These are phyloP conservation scores for Arthroderma sp. DNA, from an alignment of 2,329 filamentous ascomycete genomes.

Conservation along the genomic window DNA sequence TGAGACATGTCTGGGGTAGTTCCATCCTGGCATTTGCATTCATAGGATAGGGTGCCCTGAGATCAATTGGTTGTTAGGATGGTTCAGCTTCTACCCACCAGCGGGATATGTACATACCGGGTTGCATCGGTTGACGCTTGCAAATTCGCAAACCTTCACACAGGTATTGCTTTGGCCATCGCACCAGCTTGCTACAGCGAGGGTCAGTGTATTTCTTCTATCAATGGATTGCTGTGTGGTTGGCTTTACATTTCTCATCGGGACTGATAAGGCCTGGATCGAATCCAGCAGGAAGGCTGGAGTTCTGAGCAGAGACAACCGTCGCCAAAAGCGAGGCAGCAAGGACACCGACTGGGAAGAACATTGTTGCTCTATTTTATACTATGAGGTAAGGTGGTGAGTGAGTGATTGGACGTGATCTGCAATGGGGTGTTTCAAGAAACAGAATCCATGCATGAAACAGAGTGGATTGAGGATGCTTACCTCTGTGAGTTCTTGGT, in stretches of 20 bases:
- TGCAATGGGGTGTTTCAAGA: too few relatives aligned
- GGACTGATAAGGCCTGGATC: slow-evolving; percentile 27
- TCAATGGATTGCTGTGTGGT: slow-evolving; percentile 2
- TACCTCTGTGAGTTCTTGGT: too few relatives aligned
- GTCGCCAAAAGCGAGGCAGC: slow-evolving; percentile 34
- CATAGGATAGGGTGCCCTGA: slow-evolving; percentile 40
- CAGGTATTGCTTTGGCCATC: slow-evolving; percentile 46
- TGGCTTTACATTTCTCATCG: slow-evolving; percentile 19
- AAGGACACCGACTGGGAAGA: slow-evolving; percentile 30
- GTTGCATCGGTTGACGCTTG: slow-evolving; percentile 42
- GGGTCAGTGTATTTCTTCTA: background rate
- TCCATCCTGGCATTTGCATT: slow-evolving; percentile 45
- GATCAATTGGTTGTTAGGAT: slow-evolving; percentile 3
- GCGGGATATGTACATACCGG: slow-evolving; percentile 32
- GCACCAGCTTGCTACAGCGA: slow-evolving; percentile 41
- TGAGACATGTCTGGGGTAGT: slow-evolving; percentile 41
- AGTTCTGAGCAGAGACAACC: slow-evolving; percentile 31
- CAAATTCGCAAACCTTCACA: slow-evolving; percentile 43
- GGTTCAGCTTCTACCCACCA: slow-evolving; percentile 4
- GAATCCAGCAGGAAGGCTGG: slow-evolving; percentile 27
- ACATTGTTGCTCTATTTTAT: slow-evolving; percentile 16
- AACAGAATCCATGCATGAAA: too few relatives aligned
- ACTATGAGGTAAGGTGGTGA: background rate
- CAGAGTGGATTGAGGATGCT: too few relatives aligned
- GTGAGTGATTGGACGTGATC: background rate